A percentile compares a stretch with the other conserved stretches of the same genome.
Conservation (phyloP, 495 filamentous ascomycete species). For the Clavariopsis aquatica region DNA sequence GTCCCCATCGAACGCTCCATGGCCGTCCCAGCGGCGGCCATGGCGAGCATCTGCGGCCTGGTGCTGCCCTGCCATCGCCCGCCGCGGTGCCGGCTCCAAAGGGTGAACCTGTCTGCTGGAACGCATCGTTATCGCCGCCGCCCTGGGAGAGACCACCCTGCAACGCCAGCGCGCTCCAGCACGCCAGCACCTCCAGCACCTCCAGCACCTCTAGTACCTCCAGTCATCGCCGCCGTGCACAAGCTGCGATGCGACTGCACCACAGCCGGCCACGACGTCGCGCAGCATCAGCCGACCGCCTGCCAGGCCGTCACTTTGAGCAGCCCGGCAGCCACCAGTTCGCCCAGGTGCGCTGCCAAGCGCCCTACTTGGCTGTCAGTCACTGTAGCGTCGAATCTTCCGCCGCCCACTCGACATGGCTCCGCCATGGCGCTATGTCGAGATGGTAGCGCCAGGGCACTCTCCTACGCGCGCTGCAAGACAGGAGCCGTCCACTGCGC, state of each 20-base stretch:
- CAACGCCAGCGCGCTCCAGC: neutral
- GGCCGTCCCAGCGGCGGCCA: constrained; percentile 1
- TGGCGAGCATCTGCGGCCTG: constrained; percentile 1
- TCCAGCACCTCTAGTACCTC: too few relatives aligned
- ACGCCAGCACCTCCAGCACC: too few relatives aligned
- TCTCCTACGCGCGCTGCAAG: too few relatives aligned
- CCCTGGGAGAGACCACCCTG: constrained; percentile 6
- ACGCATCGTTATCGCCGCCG: constrained; percentile 11
- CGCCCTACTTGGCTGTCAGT: constrained; percentile 24
- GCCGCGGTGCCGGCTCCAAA: neutral
- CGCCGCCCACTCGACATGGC: constrained; percentile 18
- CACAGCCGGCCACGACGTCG: constrained; percentile 5
- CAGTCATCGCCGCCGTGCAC: constrained; percentile 9
- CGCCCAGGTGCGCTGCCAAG: constrained; percentile 7
- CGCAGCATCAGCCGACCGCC: constrained; percentile 16
- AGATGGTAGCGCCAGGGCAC: neutral
- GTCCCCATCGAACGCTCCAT: too few relatives aligned
- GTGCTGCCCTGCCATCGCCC: constrained; percentile 11
- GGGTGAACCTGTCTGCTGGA: constrained; percentile 14
- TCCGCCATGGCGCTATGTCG: too few relatives aligned
- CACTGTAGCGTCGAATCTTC: constrained; percentile 27
- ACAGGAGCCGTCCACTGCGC: too few relatives aligned
- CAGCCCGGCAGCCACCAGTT: constrained; percentile 14
- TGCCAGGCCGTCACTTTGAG: constrained; percentile 24
- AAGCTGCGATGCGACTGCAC: constrained; percentile 25